Evolutionary conservation across 345 rosid genomes (phyloP).

Genomic region (Eucalyptus marginata): DNA sequence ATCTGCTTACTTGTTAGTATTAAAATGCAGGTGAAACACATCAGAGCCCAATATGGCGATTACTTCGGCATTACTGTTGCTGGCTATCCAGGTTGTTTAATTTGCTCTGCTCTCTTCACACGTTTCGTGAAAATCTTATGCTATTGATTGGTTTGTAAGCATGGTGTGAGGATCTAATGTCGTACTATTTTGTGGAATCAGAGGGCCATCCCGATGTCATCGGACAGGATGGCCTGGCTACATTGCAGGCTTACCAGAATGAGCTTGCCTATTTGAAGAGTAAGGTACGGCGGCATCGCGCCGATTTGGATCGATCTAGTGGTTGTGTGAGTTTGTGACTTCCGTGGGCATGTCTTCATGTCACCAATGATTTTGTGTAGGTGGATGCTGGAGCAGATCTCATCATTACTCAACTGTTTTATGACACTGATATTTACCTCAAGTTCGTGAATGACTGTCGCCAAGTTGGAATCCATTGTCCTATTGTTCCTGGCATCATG

Average conservation of each 20-base stretch:
- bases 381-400: conserved; percentile 98
- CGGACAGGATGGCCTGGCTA: conserved; percentile 55
- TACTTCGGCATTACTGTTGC: conserved; percentile 98
- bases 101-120: background rate
- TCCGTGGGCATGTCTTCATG: background rate
- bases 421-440: conserved; percentile 85
- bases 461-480: conserved; percentile 75
- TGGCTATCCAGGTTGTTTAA: conserved; percentile 78
- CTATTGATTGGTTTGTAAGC: background rate
- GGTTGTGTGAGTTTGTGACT: background rate
- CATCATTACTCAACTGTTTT: conserved; percentile 75
- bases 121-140: background rate
- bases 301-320: background rate
- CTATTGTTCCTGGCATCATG: conserved; percentile 95
- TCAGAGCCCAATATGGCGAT: conserved; percentile 58
- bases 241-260: conserved; percentile 56
- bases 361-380: conserved; percentile 12
- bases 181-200: background rate
- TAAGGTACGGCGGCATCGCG: conserved; percentile 27
- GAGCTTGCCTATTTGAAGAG: conserved; percentile 87
- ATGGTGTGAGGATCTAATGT: background rate
- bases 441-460: conserved; percentile 93
- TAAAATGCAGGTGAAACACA: conserved; percentile 58
- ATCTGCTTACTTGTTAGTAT: background rate
- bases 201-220: conserved; percentile 97